A percentile compares a stretch with the other conserved stretches of the same genome.
Evolutionary conservation across 345 rosid genomes (phyloP).

Genomic region (Aquilaria yunnanensis): DNA sequence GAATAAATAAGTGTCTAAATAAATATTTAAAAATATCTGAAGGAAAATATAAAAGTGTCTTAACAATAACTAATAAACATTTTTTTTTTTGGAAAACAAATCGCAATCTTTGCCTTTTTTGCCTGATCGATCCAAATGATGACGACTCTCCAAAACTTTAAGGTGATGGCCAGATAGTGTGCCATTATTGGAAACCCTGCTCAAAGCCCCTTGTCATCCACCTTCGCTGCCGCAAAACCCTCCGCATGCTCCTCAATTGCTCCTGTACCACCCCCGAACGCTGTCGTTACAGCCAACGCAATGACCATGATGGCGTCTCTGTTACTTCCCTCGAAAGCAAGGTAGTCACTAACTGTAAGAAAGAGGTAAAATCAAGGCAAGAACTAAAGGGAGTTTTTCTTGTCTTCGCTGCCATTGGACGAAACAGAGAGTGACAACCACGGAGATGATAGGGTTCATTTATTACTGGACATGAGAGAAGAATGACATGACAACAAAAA

Average conservation of each 20-base stretch:
- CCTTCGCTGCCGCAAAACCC: constrained; percentile 85
- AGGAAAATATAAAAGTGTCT: too few relatives aligned
- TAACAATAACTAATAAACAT: too few relatives aligned
- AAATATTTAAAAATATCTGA: too few relatives aligned
- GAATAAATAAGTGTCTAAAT: too few relatives aligned
- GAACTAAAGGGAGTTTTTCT: constrained; percentile 70
- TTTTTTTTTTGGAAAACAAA: too few relatives aligned
- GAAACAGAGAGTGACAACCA: constrained; percentile 21
- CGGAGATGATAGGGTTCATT: constrained; percentile 22
- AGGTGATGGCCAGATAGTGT: constrained; percentile 85
- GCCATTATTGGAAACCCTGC: constrained; percentile 53
- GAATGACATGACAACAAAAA: too few relatives aligned
- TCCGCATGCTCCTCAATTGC: constrained; percentile 67
- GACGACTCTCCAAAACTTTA: constrained; percentile 78
- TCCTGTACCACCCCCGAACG: constrained; percentile 34
- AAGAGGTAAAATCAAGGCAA: constrained; percentile 32
- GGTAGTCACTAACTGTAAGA: constrained; percentile 3
- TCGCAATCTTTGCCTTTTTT: too few relatives aligned
- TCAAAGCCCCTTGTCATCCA: constrained; percentile 75
- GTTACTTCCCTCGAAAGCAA: constrained; percentile 22
- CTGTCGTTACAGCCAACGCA: constrained; percentile 16
- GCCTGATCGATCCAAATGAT: constrained; percentile 16
- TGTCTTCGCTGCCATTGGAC: constrained; percentile 65
- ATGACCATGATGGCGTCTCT: constrained; percentile 13
- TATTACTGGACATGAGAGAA: constrained; percentile 19